Base-by-base conservation (phyloP, 2,329 filamentous ascomycete species). In the Teratosphaeria gauchensis region DNA sequence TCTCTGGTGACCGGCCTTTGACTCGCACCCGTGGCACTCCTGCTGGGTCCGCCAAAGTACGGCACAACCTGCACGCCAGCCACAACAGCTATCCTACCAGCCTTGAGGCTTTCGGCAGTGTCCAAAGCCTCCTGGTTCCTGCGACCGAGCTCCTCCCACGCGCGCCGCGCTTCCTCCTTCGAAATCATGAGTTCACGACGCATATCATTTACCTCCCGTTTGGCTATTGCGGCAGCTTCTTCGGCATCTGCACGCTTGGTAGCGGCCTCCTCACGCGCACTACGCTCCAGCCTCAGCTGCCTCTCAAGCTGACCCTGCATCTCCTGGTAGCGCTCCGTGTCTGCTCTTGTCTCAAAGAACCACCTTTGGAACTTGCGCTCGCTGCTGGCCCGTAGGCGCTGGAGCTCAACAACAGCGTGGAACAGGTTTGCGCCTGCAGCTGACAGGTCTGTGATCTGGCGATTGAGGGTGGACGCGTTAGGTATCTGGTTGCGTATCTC, bases 321-420 rank as follows among this genome's bases (percentile, higher is more conserved):
- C 74, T 97, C 94, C 64, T 89, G 87, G 55, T 86, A 82, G 31
- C 88, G 85, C 76, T 97, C 94, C 64, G 95, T 84, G 65, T 97
- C 92, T 33, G 87, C 83, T 56, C 92, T 83, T 7, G 92, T 96
- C 72, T 99, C 94, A 66, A 95, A 96, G 75, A 97, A 97, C 94
- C 94, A 99, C 55, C 94, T 84, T 75, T 99, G 94, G 68, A 99
- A 99, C 72, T 97, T 97, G 63, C 94, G 86, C 74, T 99, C 94
- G 0, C 92, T 97, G 58, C 91, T 96, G 42, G 94, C 94, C 51
- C 94, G 88, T 30, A 99, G 80, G 32, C 94, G 86, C 73, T 99
- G 94, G 53, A 99, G 78, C 74, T 99, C 94, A 3, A 99, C 94
- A 0, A 99, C 92, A 9, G 94, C 94, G 72, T 99, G 94, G 73